Percentiles rank a stretch among this genome's conserved stretches.
These are phyloP conservation scores for Ogataea corticis DNA, from an alignment of 805 yeast genomes.

Conservation along the genomic window DNA sequence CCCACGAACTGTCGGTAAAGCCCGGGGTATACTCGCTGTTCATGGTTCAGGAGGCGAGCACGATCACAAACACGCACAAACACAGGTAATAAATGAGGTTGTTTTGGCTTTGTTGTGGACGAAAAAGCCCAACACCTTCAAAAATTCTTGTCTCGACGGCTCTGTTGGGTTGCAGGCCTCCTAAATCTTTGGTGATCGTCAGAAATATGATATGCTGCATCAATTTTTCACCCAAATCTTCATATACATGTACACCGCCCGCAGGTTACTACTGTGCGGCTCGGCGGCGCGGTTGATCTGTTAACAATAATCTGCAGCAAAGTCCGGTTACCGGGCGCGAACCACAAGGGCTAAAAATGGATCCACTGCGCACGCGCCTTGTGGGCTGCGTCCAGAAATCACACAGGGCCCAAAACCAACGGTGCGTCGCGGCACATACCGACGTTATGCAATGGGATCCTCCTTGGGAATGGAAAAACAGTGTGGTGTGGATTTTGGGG, in stretches of 20 bases:
- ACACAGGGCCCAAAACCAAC: background rate
- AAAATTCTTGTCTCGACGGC: background rate
- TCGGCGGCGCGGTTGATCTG: background rate
- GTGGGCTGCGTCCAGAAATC: background rate
- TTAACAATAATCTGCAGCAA: background rate
- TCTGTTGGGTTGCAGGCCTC: background rate
- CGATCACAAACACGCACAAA: background rate
- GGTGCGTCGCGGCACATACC: background rate
- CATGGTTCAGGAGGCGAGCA: conserved; percentile 1
- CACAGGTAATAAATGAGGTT: background rate
- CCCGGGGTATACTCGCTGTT: conserved; percentile 2
- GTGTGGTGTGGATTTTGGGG: background rate
- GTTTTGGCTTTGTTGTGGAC: background rate
- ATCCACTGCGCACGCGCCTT: background rate
- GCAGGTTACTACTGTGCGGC: conserved; percentile 3
- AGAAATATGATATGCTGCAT: conserved; percentile 1
- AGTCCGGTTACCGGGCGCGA: background rate
- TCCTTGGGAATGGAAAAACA: background rate
- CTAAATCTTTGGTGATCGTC: conserved; percentile 2
- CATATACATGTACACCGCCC: conserved; percentile 4
- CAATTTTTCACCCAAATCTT: background rate
- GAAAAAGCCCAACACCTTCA: background rate
- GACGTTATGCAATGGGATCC: background rate
- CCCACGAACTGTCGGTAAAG: conserved; percentile 1
- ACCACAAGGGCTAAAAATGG: background rate